Evolutionary conservation across 352 stramenopile species (phyloP).

Genomic region (Pythium coloratum): DNA sequence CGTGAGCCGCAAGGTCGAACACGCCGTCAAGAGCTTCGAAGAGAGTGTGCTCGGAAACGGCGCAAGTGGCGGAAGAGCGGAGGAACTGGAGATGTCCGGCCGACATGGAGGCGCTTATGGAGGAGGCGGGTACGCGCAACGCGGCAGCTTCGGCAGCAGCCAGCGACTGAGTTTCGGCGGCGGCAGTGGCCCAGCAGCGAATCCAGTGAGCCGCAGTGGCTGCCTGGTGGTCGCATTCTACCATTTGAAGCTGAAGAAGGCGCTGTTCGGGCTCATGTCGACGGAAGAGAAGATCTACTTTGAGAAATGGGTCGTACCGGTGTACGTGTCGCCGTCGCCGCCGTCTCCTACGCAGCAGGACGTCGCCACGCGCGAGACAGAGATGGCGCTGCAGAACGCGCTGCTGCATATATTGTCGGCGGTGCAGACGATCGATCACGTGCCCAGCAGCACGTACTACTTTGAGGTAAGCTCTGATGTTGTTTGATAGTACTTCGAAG

Average conservation of each 20-base stretch:
- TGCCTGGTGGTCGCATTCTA: constrained; percentile 78
- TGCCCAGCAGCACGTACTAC: constrained; percentile 82
- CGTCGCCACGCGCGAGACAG: constrained; percentile 53
- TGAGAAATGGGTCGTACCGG: constrained; percentile 79
- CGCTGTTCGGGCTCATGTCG: constrained; percentile 80
- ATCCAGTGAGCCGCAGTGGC: constrained; percentile 26
- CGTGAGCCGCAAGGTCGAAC: constrained; percentile 76
- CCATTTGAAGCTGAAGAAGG: constrained; percentile 80
- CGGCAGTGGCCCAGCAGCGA: neutral
- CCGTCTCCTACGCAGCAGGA: constrained; percentile 50
- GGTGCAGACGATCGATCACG: constrained; percentile 80
- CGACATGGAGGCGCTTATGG: constrained; percentile 32
- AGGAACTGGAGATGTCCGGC: constrained; percentile 12
- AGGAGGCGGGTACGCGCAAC: constrained; percentile 23
- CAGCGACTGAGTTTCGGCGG: constrained; percentile 10
- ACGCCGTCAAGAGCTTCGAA: constrained; percentile 63
- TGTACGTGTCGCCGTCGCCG: constrained; percentile 55
- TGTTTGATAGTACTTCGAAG: too few relatives aligned
- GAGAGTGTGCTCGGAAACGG: constrained; percentile 33
- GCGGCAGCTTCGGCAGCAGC: constrained; percentile 19
- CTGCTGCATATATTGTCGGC: constrained; percentile 73
- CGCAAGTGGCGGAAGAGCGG: neutral
- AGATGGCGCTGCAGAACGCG: constrained; percentile 61
- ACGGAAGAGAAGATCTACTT: constrained; percentile 87
- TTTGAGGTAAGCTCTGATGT: constrained; percentile 49